phyloP scores from a whole-genome alignment of 768 basidiomycete species.

The Mycena epipterygia region DNA sequence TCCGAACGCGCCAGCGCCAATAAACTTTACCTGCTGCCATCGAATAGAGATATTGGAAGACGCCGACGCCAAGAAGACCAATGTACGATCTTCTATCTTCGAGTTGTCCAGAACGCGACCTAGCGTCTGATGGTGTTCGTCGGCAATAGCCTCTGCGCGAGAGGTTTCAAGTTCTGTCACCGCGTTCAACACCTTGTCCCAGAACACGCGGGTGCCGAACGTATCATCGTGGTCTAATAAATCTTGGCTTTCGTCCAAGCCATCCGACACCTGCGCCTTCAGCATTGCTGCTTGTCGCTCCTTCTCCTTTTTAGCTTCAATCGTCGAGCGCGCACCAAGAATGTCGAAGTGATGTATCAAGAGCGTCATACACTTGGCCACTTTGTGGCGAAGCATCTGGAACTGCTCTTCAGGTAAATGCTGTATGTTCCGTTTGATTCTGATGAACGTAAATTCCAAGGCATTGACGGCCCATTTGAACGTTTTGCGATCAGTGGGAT shows the following conservation, averaged over 20 bases:
- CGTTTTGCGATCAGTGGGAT: slow-evolving; percentile 93
- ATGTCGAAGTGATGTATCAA: slow-evolving; percentile 98
- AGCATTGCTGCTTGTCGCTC: slow-evolving; percentile 80
- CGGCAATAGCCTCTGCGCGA: slow-evolving; percentile 66
- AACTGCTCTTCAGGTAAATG: slow-evolving; percentile 92
- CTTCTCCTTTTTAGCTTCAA: slow-evolving; percentile 91
- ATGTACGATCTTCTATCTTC: slow-evolving; percentile 92
- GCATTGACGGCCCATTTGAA: slow-evolving; percentile 99
- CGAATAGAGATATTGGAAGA: slow-evolving; percentile 94
- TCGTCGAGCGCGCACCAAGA: slow-evolving; percentile 89
- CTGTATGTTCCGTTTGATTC: slow-evolving; percentile 91
- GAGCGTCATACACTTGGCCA: slow-evolving; percentile 97
- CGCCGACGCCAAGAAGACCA: slow-evolving; percentile 96
- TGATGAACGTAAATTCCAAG: slow-evolving; percentile 90
- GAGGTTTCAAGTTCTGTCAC: slow-evolving; percentile 75
- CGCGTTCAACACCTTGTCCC: slow-evolving; percentile 77
- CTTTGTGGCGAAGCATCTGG: slow-evolving; percentile 89
- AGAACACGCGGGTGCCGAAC: slow-evolving; percentile 76
- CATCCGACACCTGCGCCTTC: slow-evolving; percentile 65
- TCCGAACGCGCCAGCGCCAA: slow-evolving; percentile 98
- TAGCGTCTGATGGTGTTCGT: slow-evolving; percentile 76
- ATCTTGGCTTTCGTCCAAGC: slow-evolving; percentile 65
- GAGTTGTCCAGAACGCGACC: slow-evolving; percentile 96
- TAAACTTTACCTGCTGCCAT: slow-evolving; percentile 99
- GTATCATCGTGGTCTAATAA: slow-evolving; percentile 60